Conservation (phyloP, 2,329 filamentous ascomycete species). For the Colletotrichum higginsianum region DNA sequence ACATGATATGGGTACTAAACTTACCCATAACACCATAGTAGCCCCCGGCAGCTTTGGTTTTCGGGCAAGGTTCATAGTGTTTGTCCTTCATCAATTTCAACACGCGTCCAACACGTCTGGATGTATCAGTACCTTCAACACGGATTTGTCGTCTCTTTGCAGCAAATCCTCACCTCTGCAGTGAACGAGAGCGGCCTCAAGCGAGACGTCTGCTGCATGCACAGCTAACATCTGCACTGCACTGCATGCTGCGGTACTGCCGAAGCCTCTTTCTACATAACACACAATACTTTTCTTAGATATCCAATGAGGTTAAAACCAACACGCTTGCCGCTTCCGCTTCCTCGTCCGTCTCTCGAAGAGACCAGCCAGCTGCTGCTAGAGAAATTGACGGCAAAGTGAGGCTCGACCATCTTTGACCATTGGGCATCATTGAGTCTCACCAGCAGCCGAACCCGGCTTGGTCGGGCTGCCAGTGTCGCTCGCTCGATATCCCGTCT, state of each 20-base stretch:
- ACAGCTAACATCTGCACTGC: background rate
- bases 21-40: background rate
- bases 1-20: too few species aligned
- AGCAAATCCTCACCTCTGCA: background rate
- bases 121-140: slow-evolving; percentile 29
- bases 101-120: slow-evolving; percentile 11
- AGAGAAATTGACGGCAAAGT: slow-evolving; percentile 21
- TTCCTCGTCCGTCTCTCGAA: slow-evolving; percentile 12
- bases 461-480: slow-evolving; percentile 7
- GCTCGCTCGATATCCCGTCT: slow-evolving; percentile 5
- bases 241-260: background rate
- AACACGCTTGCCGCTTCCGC: slow-evolving; percentile 6
- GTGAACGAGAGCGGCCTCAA: background rate
- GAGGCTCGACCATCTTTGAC: slow-evolving; percentile 26
- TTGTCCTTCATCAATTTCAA: slow-evolving; percentile 21
- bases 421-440: slow-evolving; percentile 42
- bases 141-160: background rate
- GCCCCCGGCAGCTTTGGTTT: slow-evolving; percentile 21
- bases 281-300: slow-evolving; percentile 10
- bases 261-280: slow-evolving; percentile 21
- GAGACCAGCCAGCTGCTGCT: slow-evolving; percentile 18
- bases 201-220: background rate
- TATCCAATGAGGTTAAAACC: background rate
- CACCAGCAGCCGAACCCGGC: slow-evolving; percentile 30
- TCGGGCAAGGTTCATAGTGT: slow-evolving; percentile 33